A percentile compares a stretch with the other conserved stretches of the same genome.
Evolutionary conservation across 1,284 basidiomycete species (phyloP).

Genomic region (Schizophyllum commune): DNA sequence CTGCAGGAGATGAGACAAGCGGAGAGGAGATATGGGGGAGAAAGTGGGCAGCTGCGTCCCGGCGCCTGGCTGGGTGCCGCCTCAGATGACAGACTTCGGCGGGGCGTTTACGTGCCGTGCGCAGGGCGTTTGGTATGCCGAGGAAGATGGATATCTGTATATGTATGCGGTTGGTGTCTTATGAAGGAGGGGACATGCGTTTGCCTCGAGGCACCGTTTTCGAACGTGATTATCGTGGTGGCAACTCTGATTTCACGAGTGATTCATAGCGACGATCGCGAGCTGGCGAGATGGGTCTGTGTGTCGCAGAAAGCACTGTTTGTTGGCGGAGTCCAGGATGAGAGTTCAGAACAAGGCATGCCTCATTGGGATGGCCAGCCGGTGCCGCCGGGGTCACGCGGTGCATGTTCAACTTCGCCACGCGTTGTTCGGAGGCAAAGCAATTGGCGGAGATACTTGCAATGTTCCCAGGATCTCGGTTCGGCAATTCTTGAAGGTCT

Average conservation of each 20-base stretch:
- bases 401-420: not conserved
- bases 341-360: not conserved
- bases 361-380: not conserved
- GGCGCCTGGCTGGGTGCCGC: not conserved
- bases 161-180: not conserved
- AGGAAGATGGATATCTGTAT: not conserved
- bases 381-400: not conserved
- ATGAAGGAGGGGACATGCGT: not conserved
- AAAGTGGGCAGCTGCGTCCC: not conserved
- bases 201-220: not conserved
- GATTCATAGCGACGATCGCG: not conserved
- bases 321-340: not conserved
- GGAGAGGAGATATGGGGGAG: too few relatives aligned
- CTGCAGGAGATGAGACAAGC: too few relatives aligned
- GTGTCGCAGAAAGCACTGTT: not conserved
- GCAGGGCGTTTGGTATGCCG: not conserved
- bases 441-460: not conserved
- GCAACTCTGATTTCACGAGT: not conserved
- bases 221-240: not conserved
- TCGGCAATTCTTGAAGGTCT: not conserved
- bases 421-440: not conserved
- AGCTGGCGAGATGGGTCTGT: not conserved
- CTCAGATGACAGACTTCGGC: not conserved
- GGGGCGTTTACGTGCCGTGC: not conserved
- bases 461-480: not conserved